phyloP scores from a whole-genome alignment of 345 rosid species.

The Gossypium bickii region DNA sequence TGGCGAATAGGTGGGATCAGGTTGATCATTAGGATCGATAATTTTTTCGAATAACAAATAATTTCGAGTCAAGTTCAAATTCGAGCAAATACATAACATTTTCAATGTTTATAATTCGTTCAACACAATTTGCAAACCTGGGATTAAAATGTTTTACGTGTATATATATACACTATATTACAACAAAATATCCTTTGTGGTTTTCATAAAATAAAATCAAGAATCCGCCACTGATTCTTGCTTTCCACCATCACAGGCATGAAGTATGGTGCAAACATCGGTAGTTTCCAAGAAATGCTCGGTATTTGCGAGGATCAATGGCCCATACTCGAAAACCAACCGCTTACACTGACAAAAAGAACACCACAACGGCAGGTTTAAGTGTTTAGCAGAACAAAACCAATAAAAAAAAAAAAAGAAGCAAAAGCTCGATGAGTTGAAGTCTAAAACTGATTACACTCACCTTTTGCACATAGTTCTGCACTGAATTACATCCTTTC shows the following conservation, averaged over 20 bases:
- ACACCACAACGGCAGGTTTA: background rate
- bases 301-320: constrained; percentile 58
- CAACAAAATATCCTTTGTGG: background rate
- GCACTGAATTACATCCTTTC: constrained; percentile 70
- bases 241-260: constrained; percentile 38
- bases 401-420: background rate
- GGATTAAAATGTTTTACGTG: no score
- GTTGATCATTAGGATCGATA: no score
- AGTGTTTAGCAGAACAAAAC: background rate
- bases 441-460: constrained; percentile 13
- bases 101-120: no score
- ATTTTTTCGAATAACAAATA: no score
- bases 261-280: constrained; percentile 65
- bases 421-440: background rate
- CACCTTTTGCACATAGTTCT: constrained; percentile 65
- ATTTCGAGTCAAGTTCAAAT: no score
- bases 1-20: no score
- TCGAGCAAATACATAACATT: no score
- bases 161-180: background rate
- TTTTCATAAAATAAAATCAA: constrained; percentile 14
- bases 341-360: constrained; percentile 65
- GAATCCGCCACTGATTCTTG: constrained; percentile 42
- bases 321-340: constrained; percentile 86
- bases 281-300: constrained; percentile 73
- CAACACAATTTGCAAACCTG: no score